Evolutionary conservation across 257 asterid genomes (phyloP).

Genomic region (Ilex aquifolium): DNA sequence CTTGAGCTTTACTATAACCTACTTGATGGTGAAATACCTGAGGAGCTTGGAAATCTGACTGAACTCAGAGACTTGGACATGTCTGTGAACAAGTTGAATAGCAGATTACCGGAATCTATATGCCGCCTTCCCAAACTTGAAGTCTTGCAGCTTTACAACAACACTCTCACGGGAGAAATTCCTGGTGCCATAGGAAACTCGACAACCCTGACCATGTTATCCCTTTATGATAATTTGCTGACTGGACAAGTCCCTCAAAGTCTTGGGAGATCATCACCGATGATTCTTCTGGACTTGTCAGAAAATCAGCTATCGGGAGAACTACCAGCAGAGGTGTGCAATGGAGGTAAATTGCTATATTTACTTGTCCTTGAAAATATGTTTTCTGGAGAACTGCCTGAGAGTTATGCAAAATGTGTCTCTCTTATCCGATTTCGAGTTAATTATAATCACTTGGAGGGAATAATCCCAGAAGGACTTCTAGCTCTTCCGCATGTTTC

Average conservation of each 20-base stretch:
- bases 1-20: conserved; percentile 82
- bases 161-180: conserved; percentile 60
- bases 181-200: conserved; percentile 56
- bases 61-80: conserved; percentile 53
- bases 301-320: conserved; percentile 68
- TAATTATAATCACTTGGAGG: conserved; percentile 50
- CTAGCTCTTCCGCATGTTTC: conserved; percentile 65
- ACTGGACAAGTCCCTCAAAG: conserved; percentile 64
- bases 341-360: conserved; percentile 56
- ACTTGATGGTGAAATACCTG: conserved; percentile 69
- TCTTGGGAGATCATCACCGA: conserved; percentile 52
- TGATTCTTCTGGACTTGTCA: conserved; percentile 70
- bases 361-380: conserved; percentile 59
- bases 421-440: conserved; percentile 76
- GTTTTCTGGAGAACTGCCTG: conserved; percentile 65
- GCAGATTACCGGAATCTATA: conserved; percentile 56
- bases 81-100: conserved; percentile 61
- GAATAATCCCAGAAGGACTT: conserved; percentile 64
- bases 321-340: conserved; percentile 60
- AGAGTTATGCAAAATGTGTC: conserved; percentile 49
- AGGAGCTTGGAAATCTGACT: conserved; percentile 71
- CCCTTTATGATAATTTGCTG: conserved; percentile 65
- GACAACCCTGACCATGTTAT: conserved; percentile 49
- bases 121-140: conserved; percentile 59
- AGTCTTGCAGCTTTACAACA: conserved; percentile 68